Evolutionary conservation across 2,329 filamentous ascomycete genomes (phyloP).

Genomic region (Piedraia hortae): DNA sequence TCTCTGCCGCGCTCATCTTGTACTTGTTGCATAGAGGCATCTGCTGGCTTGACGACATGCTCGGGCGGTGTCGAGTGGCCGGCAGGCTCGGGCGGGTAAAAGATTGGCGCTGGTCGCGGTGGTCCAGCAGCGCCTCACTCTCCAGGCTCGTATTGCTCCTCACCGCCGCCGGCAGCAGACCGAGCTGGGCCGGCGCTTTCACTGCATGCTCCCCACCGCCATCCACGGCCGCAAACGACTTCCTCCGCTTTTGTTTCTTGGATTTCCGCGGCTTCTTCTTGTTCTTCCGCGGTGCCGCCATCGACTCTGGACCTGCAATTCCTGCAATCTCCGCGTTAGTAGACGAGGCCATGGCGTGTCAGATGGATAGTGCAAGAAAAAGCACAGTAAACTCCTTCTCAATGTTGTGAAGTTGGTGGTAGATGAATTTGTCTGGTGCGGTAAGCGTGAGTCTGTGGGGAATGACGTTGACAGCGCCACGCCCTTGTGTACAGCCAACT

Average conservation of each 20-base stretch:
- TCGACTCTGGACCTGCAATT: too few species aligned
- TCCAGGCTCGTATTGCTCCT: slow-evolving; percentile 68
- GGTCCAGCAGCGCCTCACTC: slow-evolving; percentile 66
- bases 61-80: slow-evolving; percentile 5
- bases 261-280: slow-evolving; percentile 3
- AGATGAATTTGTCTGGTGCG: too few species aligned
- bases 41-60: slow-evolving; percentile 4
- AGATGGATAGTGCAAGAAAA: too few species aligned
- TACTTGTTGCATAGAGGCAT: neutral
- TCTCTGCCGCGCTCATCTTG: slow-evolving; percentile 18
- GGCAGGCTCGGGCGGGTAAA: slow-evolving; percentile 7
- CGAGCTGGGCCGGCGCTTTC: slow-evolving; percentile 20
- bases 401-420: too few species aligned
- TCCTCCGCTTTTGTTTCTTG: slow-evolving; percentile 2
- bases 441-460: too few species aligned
- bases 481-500: too few species aligned
- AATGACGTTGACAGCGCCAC: too few species aligned
- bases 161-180: slow-evolving; percentile 25
- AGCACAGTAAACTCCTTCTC: too few species aligned
- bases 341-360: too few species aligned
- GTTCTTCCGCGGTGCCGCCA: slow-evolving; percentile 1
- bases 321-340: too few species aligned
- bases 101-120: slow-evolving; percentile 25
- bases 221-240: slow-evolving; percentile 35
- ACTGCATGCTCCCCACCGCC: slow-evolving; percentile 8